Base-by-base conservation (phyloP, 441 rosid genomes). In the Populus hybrid region DNA sequence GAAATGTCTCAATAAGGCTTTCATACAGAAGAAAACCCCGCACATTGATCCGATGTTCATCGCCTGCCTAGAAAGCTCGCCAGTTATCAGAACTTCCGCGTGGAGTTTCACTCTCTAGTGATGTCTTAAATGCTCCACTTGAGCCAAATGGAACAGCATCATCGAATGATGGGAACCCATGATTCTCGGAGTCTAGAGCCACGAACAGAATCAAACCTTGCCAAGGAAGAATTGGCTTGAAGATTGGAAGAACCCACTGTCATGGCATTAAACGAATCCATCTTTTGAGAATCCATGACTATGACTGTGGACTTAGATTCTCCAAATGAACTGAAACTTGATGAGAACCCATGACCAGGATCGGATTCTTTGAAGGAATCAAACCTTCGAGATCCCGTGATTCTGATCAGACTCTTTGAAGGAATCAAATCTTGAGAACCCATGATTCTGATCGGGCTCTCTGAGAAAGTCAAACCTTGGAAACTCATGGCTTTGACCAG, bases 141-240 rank as follows among this genome's bases (percentile, higher is more conserved):
- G 97, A 87, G 70, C 94, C 98, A 18, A 95, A 95, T 7, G 92
- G 97, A 82, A 92, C 97, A 0, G 89, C 56, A 29, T 92, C 93
- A 9, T 95, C 97, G 56, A 90, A 92, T 29, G 98, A 88, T 69
- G 85, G 69, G 82, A 90, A 93, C 70, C 87, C 87, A 21, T 88
- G 91, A 79, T 78, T 75, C 36, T 76, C 82, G 0, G 59, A 9
- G 70, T 81, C 84, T 11, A 3, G 73, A 61, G 68, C 78, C 68
- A 12, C 65, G 81, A 12, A 75, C 67, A 10, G 87, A 79, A 76
- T 79, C 87, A 18, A 59, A 75, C 36, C 76, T 76, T 2, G 76
- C 71, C 7, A 83, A 9, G 61, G 61, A 35, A 10, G 86, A 77
- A 71, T 72, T 75, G 20, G 71, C 75, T 1, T n/a, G 90, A 86